A percentile compares a stretch with the other conserved stretches of the same genome.
Evolutionary conservation across 768 basidiomycete genomes (phyloP).

Genomic region (Zangia roseola): DNA sequence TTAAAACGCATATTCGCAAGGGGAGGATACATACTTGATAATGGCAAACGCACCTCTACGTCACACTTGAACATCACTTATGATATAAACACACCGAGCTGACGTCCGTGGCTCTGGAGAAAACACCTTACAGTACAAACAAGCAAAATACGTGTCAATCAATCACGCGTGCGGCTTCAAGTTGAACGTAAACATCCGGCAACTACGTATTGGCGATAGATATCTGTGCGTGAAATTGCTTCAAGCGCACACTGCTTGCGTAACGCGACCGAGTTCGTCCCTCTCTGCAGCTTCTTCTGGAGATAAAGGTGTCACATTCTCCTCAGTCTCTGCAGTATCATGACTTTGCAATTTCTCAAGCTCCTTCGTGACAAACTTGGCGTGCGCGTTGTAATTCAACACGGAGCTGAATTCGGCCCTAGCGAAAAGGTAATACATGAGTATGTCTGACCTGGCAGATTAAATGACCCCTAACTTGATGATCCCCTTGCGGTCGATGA

Average conservation of each 20-base stretch:
- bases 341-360: slow-evolving; percentile 45
- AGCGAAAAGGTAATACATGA: not conserved
- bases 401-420: slow-evolving; percentile 62
- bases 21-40: too few species aligned
- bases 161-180: too few species aligned
- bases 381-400: slow-evolving; percentile 62
- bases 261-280: slow-evolving; percentile 23
- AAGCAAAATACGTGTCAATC: too few species aligned
- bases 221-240: too few species aligned
- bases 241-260: slow-evolving; percentile 18
- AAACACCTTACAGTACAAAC: too few species aligned
- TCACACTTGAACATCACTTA: too few species aligned
- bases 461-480: slow-evolving; percentile 45
- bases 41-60: too few species aligned
- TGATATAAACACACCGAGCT: too few species aligned
- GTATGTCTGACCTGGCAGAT: not conserved
- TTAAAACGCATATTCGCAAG: too few species aligned
- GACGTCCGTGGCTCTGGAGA: too few species aligned
- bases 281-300: slow-evolving; percentile 9
- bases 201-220: too few species aligned
- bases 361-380: slow-evolving; percentile 70
- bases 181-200: too few species aligned
- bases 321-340: not conserved
- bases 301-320: not conserved
- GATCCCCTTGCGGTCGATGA: slow-evolving; percentile 71